Conservation (phyloP, 129 eudicot genomes). For the Artemisia tridentata region DNA sequence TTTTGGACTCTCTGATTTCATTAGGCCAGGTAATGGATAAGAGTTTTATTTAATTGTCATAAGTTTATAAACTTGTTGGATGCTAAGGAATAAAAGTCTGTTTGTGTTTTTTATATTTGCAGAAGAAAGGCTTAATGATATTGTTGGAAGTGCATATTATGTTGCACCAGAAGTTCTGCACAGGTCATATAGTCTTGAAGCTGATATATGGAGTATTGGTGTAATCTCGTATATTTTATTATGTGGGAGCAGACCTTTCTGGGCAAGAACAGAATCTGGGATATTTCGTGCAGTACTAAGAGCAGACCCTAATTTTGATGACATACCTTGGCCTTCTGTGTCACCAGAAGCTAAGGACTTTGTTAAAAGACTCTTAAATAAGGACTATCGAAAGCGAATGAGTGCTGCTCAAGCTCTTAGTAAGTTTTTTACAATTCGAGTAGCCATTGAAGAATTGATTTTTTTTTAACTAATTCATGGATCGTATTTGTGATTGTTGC, state of each 20-base stretch:
- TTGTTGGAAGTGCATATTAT: constrained; percentile 85
- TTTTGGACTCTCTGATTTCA: constrained; percentile 96
- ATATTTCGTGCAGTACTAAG: constrained; percentile 81
- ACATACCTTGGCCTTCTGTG: constrained; percentile 81
- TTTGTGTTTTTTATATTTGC: constrained; percentile 23
- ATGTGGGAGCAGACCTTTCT: constrained; percentile 88
- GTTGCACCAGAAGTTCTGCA: constrained; percentile 95
- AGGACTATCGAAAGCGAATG: constrained; percentile 87
- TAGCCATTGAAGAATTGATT: background rate
- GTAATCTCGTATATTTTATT: constrained; percentile 75
- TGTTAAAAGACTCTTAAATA: constrained; percentile 76
- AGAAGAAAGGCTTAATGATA: constrained; percentile 90
- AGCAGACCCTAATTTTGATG: constrained; percentile 85
- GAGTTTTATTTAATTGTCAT: background rate
- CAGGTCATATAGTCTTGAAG: constrained; percentile 82
- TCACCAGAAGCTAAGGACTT: constrained; percentile 82
- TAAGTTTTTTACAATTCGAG: constrained; percentile 35
- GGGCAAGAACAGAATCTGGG: constrained; percentile 94
- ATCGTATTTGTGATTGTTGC: background rate
- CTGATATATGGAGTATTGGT: constrained; percentile 94
- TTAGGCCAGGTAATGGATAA: constrained; percentile 67
- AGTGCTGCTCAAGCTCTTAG: constrained; percentile 94
- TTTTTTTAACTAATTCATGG: background rate
- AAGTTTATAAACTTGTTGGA: background rate
- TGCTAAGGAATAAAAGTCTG: background rate